Base-by-base conservation (phyloP, 2,329 filamentous ascomycete genomes). In the Exophiala dermatitidis region DNA sequence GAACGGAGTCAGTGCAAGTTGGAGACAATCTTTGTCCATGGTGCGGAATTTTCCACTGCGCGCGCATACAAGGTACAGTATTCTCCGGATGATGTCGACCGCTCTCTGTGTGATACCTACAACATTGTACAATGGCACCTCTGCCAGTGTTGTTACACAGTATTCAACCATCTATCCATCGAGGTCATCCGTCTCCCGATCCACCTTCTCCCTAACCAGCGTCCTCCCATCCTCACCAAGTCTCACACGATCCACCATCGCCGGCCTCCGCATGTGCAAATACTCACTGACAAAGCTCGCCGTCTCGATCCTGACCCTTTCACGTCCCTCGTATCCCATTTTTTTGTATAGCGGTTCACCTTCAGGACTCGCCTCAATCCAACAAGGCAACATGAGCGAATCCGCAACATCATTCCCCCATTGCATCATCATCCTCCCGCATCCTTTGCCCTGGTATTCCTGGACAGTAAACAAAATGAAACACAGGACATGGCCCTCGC, bases 321-420 rank as follows among this genome's bases (percentile, higher is more conserved):
- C 53, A 33, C 37, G 44, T 10, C 46, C 50, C 7, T 36, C 30
- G 30, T 52, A 63, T 2, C 62, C 62, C 45, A 53, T 64, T 46
- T 66, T 65, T 36, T 67, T 65, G 52, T 72, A 72, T 8, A 72
- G 54, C 30, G 62, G 61, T 50, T 65, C 68, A 1, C 69, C 70
- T 61, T 68, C 67, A 1, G 53, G 49, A 12, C 66, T 68, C 2
- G 68, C 66, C 53, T 71, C 69, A 57, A 71, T 62, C 67, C 67
- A 72, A 38, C 67, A 65, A 41, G 70, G 67, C 26, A 71, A 54
- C 37, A 66, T 59, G 12, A 67, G 54, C 12, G 61, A 52, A 49
- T 71, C 69, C 3, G 69, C 68, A 19, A 63, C 63, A 8, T 58
- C 54, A 29, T 67, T 62, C 2, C 69, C 68, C 46, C 62, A 62